Evolutionary conservation across 805 yeast genomes (phyloP), one percentile per base, ranked within the genome.

Genomic region (Isabelozyma gotoi): DNA sequence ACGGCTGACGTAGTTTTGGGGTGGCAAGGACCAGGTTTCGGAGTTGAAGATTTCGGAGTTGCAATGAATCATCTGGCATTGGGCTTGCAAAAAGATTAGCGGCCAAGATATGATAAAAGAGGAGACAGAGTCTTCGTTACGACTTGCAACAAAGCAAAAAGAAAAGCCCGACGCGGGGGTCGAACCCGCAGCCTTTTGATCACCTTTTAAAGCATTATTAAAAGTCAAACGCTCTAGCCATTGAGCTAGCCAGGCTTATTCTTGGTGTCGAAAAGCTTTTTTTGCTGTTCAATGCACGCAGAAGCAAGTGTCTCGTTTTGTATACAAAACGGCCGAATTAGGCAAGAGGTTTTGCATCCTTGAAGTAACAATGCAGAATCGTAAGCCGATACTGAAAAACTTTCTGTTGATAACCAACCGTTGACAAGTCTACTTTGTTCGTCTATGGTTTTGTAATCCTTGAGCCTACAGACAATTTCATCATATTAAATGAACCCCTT

Each of bases 171-270:
- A 49, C 51, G 55, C 55, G 55, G 55, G 55, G 43, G 44, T 51
- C 55, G 55, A 51, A 49, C 53, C 55, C 55, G 55, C 55, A 51
- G 46, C 55, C 55, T 50, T 52, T 50, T 49, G 53, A 50, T 52
- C 34, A 15, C 46, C 18, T 27, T 33, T 36, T n/a, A 31, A 32
- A 32, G 10, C n/a, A 5, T 10, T 32, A n/a, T 15, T 47, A 50
- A 50, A 50, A 50, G 54, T 50, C 54, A 50, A 49, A 48, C 54
- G 55, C 52, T 48, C 52, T 49, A 49, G 52, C 52, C 54, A 49
- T 49, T 51, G 53, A 49, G 53, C 52, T 51, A 51, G 50, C 53
- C 53, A 17, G 33, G 38, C 34, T 15, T 11, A 32, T 32, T 14
- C 16, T 7, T 24, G n/a, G 12, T n/a, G n/a, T n/a, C n/a, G n/a